Base-by-base conservation (phyloP, 1,284 basidiomycete species). In the Trichosporon sp. region DNA sequence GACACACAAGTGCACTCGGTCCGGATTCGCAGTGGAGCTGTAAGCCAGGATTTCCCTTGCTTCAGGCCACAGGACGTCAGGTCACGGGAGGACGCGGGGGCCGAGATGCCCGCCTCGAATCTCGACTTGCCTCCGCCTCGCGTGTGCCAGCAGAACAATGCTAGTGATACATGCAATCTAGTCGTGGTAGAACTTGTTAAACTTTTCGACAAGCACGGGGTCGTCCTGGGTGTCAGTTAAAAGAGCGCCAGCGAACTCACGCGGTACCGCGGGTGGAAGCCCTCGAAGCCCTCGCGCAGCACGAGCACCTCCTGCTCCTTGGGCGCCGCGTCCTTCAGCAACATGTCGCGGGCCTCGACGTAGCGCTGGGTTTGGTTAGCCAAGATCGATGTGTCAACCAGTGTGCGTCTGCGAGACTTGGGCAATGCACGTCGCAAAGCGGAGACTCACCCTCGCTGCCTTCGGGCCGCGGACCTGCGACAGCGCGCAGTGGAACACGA, bases 401-500 rank as follows among this genome's bases (percentile, higher is more conserved):
- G n/a, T n/a, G n/a, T n/a, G n/a, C n/a, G n/a, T 29, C 18, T 8
- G 32, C 32, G 32, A 32, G 32, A 32, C 9, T 32, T 9, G 32
- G 5, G 5, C 13, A 38, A n/a, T n/a, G 35, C 35, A n/a, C 15
- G 42, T 18, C 42, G 42, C 42, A 21, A 21, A 23, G n/a, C 6
- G 21, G 4, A 2, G 9, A 74, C 80, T 67, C 34, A 81, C 81
- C 67, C 81, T 70, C 8, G 82, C 82, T 31, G 82, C 77, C 71
- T 83, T 83, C 0, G 82, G 82, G 6, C 82, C 82, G 78, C 82
- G 73, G 15, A 75, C 77, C 72, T 83, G 81, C 0, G 81, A 83
- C 5, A 83, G 72, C 3, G 81, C 81, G 44, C 82, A 83, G 73
- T 83, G 82, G 73, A 83, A 83, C 27, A 83, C 75, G 21, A 83